Conservation (phyloP, 2,329 filamentous ascomycete genomes). For the Juglanconis juglandina region DNA sequence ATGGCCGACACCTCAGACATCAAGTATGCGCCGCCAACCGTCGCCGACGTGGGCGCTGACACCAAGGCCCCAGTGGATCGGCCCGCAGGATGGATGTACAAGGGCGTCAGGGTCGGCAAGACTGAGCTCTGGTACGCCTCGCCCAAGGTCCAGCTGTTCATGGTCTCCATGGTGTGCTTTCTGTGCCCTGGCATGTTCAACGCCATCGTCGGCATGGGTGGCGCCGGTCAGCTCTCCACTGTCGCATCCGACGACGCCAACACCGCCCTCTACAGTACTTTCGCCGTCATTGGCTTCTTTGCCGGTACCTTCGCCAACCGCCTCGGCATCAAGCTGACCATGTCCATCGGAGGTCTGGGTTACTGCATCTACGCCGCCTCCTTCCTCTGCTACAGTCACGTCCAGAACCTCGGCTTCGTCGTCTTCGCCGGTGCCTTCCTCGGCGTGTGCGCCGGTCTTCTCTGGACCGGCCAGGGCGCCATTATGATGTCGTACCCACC, state of each 20-base stretch:
- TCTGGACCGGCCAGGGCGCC: constrained; percentile 80
- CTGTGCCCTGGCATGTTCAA: constrained; percentile 68
- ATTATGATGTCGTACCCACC: constrained; percentile 89
- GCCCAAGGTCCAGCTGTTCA: constrained; percentile 66
- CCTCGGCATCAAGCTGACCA: constrained; percentile 64
- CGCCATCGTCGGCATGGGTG: constrained; percentile 58
- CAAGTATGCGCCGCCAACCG: neutral
- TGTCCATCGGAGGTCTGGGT: constrained; percentile 70
- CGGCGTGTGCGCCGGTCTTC: constrained; percentile 72
- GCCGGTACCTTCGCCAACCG: constrained; percentile 76
- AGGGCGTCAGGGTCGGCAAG: constrained; percentile 49
- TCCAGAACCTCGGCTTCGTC: constrained; percentile 64
- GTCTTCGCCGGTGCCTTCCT: constrained; percentile 74
- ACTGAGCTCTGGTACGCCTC: constrained; percentile 66
- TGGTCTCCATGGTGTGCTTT: constrained; percentile 70
- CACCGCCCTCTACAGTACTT: constrained; percentile 47
- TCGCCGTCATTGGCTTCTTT: constrained; percentile 62
- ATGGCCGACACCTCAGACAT: constrained; percentile 15
- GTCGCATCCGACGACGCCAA: constrained; percentile 57
- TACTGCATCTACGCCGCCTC: constrained; percentile 72
- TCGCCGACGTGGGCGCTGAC: neutral
- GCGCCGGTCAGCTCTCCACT: constrained; percentile 53
- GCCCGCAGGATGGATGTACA: constrained; percentile 66
- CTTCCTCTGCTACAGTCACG: constrained; percentile 70
- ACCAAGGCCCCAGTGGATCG: constrained; percentile 24